Percentiles rank a stretch among this genome's conserved stretches.
These are phyloP conservation scores for Trifolium repens DNA, from an alignment of 306 rosid species.

Conservation along the genomic window DNA sequence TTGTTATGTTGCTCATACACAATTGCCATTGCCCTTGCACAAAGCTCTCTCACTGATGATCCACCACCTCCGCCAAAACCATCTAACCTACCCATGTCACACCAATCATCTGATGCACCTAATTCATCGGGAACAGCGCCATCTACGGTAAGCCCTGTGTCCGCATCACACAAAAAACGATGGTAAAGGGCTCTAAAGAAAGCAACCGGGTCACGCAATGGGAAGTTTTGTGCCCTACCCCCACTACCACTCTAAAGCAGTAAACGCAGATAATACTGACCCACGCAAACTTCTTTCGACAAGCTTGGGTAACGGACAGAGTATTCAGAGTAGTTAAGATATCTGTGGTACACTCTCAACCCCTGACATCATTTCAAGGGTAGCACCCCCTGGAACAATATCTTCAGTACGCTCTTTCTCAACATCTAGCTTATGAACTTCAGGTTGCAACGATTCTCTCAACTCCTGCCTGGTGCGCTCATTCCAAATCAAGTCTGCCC, in stretches of 20 bases:
- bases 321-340: constrained; percentile 95
- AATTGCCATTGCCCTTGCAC: constrained; percentile 98
- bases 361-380: constrained; percentile 60
- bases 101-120: constrained; percentile 99
- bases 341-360: constrained; percentile 78
- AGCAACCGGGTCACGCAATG: constrained; percentile 94
- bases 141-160: constrained; percentile 93
- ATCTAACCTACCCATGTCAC: constrained; percentile 97
- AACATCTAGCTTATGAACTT: constrained; percentile 96
- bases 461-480: constrained; percentile 98
- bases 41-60: constrained; percentile 94
- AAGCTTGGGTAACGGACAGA: constrained; percentile 89
- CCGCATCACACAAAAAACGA: constrained; percentile 96
- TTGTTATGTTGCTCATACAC: constrained; percentile 93
- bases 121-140: constrained; percentile 98
- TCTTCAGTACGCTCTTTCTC: constrained; percentile 99
- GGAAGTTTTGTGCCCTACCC: constrained; percentile 95
- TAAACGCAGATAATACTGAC: constrained; percentile 94
- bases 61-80: constrained; percentile 99
- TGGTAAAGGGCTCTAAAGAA: constrained; percentile 96
- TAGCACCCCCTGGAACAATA: constrained; percentile 84
- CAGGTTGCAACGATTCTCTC: constrained; percentile 93
- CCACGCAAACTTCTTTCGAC: constrained; percentile 99
- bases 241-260: constrained; percentile 95
- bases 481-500: constrained; percentile 99